These are phyloP conservation scores for Solanum virginianum DNA, from an alignment of 257 asterid genomes.

Conservation along the genomic window DNA sequence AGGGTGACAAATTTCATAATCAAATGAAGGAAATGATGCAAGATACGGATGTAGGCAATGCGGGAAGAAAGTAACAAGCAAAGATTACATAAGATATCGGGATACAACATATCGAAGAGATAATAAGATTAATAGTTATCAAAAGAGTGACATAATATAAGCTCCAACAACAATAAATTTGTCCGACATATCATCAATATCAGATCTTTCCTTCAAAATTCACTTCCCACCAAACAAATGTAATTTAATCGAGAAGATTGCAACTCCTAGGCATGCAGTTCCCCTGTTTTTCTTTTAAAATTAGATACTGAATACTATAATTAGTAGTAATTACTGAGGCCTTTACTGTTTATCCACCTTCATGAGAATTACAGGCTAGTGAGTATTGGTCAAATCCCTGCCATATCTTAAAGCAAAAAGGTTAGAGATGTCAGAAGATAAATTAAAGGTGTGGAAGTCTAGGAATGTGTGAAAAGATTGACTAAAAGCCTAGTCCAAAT, in stretches of 20 bases:
- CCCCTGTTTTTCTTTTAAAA: neutral
- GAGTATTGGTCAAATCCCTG: neutral
- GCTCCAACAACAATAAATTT: neutral
- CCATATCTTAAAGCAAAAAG: neutral
- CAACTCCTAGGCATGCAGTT: neutral
- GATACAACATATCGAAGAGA: neutral
- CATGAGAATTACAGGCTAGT: neutral
- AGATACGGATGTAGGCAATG: neutral
- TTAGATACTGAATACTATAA: neutral
- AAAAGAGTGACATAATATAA: neutral
- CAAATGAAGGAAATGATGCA: neutral
- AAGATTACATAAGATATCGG: neutral
- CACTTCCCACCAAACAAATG: neutral
- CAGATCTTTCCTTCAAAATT: neutral
- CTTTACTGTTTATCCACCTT: neutral
- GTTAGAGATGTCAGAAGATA: neutral
- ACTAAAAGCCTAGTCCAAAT: neutral
- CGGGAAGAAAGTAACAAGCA: neutral
- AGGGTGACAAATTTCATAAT: neutral
- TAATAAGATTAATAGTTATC: neutral
- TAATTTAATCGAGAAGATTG: neutral
- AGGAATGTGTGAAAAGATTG: neutral
- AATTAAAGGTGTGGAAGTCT: neutral
- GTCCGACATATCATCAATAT: neutral
- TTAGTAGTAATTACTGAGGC: neutral